Evolutionary conservation across 2,329 filamentous ascomycete species (phyloP).

Genomic region (Kalaharituber pfeilii): DNA sequence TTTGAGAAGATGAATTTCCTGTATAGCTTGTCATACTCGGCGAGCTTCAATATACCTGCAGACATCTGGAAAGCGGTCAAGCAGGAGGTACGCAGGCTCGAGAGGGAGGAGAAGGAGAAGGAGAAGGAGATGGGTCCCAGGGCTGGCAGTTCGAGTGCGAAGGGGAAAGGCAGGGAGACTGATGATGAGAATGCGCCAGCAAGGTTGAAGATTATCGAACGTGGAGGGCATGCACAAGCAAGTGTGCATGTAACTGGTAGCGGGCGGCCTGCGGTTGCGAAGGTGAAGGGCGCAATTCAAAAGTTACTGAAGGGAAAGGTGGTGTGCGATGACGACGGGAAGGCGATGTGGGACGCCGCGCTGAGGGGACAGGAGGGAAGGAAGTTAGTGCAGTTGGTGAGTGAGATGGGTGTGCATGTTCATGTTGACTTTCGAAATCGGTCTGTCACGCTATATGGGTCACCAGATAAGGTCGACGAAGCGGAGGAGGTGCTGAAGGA

Average conservation of each 20-base stretch:
- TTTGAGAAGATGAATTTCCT: background rate
- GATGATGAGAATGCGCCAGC: background rate
- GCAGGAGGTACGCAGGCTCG: background rate
- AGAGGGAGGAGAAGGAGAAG: background rate
- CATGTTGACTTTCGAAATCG: background rate
- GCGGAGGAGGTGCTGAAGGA: background rate
- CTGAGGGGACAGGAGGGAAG: background rate
- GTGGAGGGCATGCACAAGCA: background rate
- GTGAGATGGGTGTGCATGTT: background rate
- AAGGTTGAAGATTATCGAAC: background rate
- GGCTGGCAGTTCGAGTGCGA: background rate
- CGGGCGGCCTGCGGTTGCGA: background rate
- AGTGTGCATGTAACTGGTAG: background rate
- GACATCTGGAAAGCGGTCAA: background rate
- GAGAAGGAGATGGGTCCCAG: background rate
- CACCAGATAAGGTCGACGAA: background rate
- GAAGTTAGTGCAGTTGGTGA: background rate
- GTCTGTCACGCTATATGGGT: background rate
- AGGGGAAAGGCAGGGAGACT: background rate
- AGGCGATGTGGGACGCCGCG: conserved; percentile 2
- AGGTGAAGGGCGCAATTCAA: background rate
- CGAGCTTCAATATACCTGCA: background rate
- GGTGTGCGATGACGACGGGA: conserved; percentile 1
- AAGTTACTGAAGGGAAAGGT: background rate
- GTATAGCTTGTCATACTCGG: background rate